Conservation (phyloP, 2,329 filamentous ascomycete species). For the Plenodomus lindquistii region DNA sequence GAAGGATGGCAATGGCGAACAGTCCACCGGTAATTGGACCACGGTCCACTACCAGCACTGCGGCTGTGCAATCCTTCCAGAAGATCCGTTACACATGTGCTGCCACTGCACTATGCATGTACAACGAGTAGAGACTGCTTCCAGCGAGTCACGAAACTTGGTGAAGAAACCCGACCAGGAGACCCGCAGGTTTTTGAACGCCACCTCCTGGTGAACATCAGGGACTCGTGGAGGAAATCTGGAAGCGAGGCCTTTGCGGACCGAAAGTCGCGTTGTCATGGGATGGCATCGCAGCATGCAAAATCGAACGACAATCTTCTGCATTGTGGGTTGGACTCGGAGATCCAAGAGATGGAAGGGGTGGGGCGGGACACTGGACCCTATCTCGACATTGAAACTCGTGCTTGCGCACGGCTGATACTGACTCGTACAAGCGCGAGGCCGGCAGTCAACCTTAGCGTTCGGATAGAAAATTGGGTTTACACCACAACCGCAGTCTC, state of each 20-base stretch:
- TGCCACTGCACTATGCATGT: not conserved
- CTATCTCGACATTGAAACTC: not conserved
- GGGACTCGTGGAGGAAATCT: conserved; percentile 3
- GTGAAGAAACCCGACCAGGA: not conserved
- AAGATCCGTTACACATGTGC: not conserved
- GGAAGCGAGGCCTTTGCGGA: not conserved
- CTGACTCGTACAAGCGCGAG: not conserved
- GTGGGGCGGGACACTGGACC: no score
- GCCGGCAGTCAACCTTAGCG: not conserved
- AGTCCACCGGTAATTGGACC: conserved; percentile 2
- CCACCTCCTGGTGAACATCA: conserved; percentile 8
- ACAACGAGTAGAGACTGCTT: not conserved
- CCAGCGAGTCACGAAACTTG: conserved; percentile 1
- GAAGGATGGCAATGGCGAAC: not conserved
- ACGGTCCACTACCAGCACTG: not conserved
- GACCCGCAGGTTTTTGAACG: not conserved
- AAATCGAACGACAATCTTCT: not conserved
- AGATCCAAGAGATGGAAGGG: not conserved
- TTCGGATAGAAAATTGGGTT: not conserved
- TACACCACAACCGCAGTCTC: not conserved
- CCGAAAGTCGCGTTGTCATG: not conserved
- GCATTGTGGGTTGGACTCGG: not conserved
- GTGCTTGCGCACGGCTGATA: not conserved
- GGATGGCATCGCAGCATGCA: not conserved
- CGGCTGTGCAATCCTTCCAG: not conserved